Conservation (phyloP, 2,329 filamentous ascomycete species). For the Xylariaceae sp. region DNA sequence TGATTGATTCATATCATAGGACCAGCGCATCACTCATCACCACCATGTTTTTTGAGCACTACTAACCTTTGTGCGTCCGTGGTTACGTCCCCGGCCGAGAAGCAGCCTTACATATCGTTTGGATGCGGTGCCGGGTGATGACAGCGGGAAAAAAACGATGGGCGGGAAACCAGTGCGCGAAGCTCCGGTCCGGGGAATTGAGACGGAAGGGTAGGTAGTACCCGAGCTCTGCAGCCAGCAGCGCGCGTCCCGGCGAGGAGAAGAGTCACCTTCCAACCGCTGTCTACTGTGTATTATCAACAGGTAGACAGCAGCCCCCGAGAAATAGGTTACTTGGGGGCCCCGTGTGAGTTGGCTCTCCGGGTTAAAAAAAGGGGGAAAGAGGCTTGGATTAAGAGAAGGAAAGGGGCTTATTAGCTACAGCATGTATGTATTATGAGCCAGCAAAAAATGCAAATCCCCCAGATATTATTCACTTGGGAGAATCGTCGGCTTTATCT, state of each 20-base stretch:
- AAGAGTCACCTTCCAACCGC: constrained; percentile 2
- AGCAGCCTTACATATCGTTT: constrained; percentile 13
- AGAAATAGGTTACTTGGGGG: neutral
- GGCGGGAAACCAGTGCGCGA: constrained; percentile 23
- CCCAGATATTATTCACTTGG: neutral
- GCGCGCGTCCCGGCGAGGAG: neutral
- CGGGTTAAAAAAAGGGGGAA: neutral
- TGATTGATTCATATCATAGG: constrained; percentile 18
- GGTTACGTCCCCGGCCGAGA: constrained; percentile 9
- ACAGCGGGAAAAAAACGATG: constrained; percentile 26
- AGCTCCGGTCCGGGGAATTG: constrained; percentile 13
- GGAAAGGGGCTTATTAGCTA: neutral
- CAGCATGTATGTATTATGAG: neutral
- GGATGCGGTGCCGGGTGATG: constrained; percentile 18
- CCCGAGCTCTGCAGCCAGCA: constrained; percentile 17
- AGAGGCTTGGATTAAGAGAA: neutral
- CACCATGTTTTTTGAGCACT: constrained; percentile 12
- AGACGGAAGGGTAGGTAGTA: constrained; percentile 20
- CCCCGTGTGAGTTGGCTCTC: constrained; percentile 1
- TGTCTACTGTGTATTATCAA: neutral
- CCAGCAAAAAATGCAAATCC: neutral
- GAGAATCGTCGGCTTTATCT: neutral
- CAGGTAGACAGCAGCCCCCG: neutral
- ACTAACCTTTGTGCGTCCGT: constrained; percentile 8
- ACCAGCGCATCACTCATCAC: constrained; percentile 1